Evolutionary conservation across 164 flowering plant genomes (phyloP), one percentile per base, ranked within the genome.

Genomic region (Litsea cubeba): DNA sequence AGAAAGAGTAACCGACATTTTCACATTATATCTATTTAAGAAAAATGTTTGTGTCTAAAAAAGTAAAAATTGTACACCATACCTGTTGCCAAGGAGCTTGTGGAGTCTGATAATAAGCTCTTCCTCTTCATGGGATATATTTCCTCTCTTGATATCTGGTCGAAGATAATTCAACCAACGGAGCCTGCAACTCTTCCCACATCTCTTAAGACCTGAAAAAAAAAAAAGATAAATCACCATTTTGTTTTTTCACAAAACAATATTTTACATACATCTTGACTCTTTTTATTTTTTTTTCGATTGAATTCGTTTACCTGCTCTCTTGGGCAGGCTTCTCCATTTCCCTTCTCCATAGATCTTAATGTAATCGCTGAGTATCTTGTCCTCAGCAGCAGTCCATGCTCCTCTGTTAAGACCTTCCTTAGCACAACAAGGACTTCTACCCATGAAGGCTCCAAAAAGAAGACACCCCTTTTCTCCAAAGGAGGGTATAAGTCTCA

Each of bases 111-210:
- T 76, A 30, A 81, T 81, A 65, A 81, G 83, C 49, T 78, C 83
- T 28, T 81, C 81, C 71, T 81, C 83, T 18, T 78, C 81, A 51
- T 24, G 62, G 12, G 81, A 69, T 3, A 81, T 81, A 57, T 81
- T 81, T 17, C 83, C 83, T 67, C 81, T 78, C 71, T 78, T 78
- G 69, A 81, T 81, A 74, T 78, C 79, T 22, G 83, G 83, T 58
- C 81, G 73, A 23, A 81, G 71, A 60, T 81, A 81, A 78, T 81
- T 81, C 71, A 81, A 76, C 81, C 81, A 78, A 0, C 81, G 73
- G 23, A 78, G 77, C 20, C 81, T 62, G 12, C 83, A 81, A 62
- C 83, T 81, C 76, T 81, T 81, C 32, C 81, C 81, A 23, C 83
- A 81, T 62, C 83, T 71, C 25, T 70, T 81, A 3, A 81, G 68